Percentiles rank a stretch among this genome's conserved stretches.
Evolutionary conservation across 2,329 filamentous ascomycete genomes (phyloP).

Genomic region (Xylaria sp.): DNA sequence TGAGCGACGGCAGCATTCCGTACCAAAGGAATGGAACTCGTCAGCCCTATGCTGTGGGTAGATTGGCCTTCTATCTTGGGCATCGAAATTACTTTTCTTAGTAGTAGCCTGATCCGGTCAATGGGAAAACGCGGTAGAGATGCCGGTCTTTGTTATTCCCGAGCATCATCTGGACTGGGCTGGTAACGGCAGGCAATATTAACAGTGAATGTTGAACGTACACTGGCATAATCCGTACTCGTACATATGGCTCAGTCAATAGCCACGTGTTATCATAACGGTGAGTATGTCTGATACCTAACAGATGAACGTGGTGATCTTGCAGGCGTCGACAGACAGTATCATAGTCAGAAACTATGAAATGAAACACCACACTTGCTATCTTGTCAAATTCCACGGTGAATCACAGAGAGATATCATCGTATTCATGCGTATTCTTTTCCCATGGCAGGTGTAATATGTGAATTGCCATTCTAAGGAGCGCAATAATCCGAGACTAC

Average conservation of each 20-base stretch:
- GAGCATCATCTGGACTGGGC: background rate
- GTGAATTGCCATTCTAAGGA: too few species aligned
- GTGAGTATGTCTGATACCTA: too few species aligned
- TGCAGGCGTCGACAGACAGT: too few species aligned
- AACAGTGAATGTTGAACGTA: background rate
- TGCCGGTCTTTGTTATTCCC: background rate
- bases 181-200: background rate
- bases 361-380: too few species aligned
- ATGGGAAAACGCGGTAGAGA: background rate
- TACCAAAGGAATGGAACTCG: background rate
- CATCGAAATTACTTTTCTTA: background rate
- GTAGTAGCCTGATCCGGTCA: too few species aligned
- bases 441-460: too few species aligned
- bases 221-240: background rate
- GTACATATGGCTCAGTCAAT: background rate
- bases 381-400: too few species aligned
- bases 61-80: background rate
- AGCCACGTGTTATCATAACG: background rate
- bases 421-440: too few species aligned
- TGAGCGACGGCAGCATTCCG: background rate
- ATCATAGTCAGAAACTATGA: too few species aligned
- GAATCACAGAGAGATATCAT: too few species aligned
- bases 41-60: background rate
- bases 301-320: too few species aligned
- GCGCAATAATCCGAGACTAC: too few species aligned